Evolutionary conservation across 768 basidiomycete species (phyloP).

Genomic region (Podaxis sp.): DNA sequence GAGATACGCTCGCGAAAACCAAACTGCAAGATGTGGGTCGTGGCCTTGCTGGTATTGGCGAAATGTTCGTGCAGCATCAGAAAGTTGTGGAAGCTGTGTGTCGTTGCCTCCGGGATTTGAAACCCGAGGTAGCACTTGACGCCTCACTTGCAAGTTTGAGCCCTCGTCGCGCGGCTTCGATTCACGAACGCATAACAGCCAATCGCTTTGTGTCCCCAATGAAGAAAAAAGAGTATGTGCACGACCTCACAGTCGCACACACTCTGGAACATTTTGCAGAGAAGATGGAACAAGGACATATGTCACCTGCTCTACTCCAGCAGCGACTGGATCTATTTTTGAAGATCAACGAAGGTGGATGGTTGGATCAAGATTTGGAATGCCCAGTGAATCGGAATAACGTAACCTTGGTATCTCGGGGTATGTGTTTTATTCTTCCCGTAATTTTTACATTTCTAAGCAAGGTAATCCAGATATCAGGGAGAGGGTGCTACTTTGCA

Average conservation of each 20-base stretch:
- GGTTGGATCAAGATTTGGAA: not conserved
- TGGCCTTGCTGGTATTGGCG: not conserved
- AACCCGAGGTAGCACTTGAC: not conserved
- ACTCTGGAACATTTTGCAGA: not conserved
- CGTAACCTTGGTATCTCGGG: not conserved
- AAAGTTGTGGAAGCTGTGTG: not conserved
- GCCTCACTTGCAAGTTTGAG: not conserved
- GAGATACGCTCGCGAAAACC: not conserved
- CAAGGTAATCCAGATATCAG: not conserved
- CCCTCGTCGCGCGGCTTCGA: not conserved
- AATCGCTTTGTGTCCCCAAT: not conserved
- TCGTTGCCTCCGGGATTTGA: constrained; percentile 1
- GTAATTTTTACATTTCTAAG: not conserved
- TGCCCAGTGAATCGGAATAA: constrained; percentile 1
- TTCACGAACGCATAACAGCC: not conserved
- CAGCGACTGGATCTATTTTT: not conserved
- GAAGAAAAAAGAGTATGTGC: not conserved
- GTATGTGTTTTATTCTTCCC: not conserved
- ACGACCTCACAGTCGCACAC: not conserved
- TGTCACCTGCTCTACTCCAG: not conserved
- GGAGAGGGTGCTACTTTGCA: not conserved
- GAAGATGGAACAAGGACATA: constrained; percentile 5
- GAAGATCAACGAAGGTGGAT: constrained; percentile 1
- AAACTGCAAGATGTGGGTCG: not conserved
- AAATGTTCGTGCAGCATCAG: not conserved